These are phyloP conservation scores for Karstenula rhodostoma DNA, from an alignment of 2,329 filamentous ascomycete genomes.

Conservation along the genomic window DNA sequence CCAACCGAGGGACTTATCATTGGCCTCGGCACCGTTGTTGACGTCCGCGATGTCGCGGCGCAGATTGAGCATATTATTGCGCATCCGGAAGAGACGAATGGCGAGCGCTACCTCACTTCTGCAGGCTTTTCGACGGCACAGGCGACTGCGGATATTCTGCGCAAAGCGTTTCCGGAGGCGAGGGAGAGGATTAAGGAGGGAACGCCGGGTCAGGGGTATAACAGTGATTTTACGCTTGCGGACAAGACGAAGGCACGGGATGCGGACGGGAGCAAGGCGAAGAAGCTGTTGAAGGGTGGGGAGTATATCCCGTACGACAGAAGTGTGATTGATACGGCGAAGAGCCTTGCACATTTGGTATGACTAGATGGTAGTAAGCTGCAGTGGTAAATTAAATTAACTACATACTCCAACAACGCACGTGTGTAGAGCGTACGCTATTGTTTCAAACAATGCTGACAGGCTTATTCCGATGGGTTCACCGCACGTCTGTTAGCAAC, in stretches of 20 bases:
- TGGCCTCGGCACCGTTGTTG: slow-evolving; percentile 46
- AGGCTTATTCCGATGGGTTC: too few relatives aligned
- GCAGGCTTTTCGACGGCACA: slow-evolving; percentile 46
- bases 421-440: too few relatives aligned
- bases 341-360: slow-evolving; percentile 36
- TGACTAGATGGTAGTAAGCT: not conserved
- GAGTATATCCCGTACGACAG: slow-evolving; percentile 29
- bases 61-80: slow-evolving; percentile 51
- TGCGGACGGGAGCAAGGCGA: slow-evolving; percentile 29
- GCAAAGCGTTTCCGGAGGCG: slow-evolving; percentile 47
- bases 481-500: too few relatives aligned
- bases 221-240: slow-evolving; percentile 28
- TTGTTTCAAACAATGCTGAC: too few relatives aligned
- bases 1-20: slow-evolving; percentile 25
- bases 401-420: too few relatives aligned
- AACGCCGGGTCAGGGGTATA: slow-evolving; percentile 52
- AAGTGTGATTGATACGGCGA: slow-evolving; percentile 48
- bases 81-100: slow-evolving; percentile 47
- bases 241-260: slow-evolving; percentile 19
- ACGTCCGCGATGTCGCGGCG: slow-evolving; percentile 57
- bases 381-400: too few relatives aligned
- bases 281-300: slow-evolving; percentile 24
- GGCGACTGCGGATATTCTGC: slow-evolving; percentile 54
- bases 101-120: slow-evolving; percentile 53
- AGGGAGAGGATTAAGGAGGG: slow-evolving; percentile 48